These are phyloP conservation scores for Arctium lappa DNA, from an alignment of 129 eudicot species.

Conservation along the genomic window DNA sequence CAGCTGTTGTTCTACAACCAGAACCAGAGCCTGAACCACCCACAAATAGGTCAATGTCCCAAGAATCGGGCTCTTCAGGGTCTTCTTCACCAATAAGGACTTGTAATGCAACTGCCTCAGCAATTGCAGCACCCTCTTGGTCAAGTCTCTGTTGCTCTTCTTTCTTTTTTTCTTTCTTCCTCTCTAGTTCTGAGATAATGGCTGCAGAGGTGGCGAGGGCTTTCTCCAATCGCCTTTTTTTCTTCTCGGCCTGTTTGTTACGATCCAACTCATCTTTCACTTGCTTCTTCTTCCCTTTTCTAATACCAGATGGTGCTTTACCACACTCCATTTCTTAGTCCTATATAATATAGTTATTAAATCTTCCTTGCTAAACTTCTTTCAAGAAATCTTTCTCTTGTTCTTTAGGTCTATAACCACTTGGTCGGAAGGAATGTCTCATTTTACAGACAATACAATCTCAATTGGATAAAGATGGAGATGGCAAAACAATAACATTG, in stretches of 20 bases:
- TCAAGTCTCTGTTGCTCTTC: conserved; percentile 77
- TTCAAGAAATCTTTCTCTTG: neutral
- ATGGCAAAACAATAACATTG: conserved; percentile 45
- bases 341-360: neutral
- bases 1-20: conserved; percentile 4
- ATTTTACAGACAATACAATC: conserved; percentile 58
- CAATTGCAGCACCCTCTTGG: conserved; percentile 71
- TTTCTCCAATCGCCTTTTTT: conserved; percentile 67
- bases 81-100: conserved; percentile 57
- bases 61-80: conserved; percentile 30
- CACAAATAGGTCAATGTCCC: conserved; percentile 32
- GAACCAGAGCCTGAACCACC: neutral
- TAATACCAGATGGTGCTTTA: conserved; percentile 36
- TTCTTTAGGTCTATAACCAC: conserved; percentile 48
- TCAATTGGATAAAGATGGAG: conserved; percentile 56
- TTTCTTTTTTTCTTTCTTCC: conserved; percentile 55
- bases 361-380: neutral
- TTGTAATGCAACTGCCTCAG: conserved; percentile 66
- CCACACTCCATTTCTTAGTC: conserved; percentile 32
- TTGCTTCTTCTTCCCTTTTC: conserved; percentile 59
- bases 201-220: conserved; percentile 76
- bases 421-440: conserved; percentile 58
- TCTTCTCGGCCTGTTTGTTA: conserved; percentile 68
- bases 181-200: conserved; percentile 60
- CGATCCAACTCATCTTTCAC: conserved; percentile 74